phyloP scores from a whole-genome alignment of 495 filamentous ascomycete species.

The Penicillium cinerascens region DNA sequence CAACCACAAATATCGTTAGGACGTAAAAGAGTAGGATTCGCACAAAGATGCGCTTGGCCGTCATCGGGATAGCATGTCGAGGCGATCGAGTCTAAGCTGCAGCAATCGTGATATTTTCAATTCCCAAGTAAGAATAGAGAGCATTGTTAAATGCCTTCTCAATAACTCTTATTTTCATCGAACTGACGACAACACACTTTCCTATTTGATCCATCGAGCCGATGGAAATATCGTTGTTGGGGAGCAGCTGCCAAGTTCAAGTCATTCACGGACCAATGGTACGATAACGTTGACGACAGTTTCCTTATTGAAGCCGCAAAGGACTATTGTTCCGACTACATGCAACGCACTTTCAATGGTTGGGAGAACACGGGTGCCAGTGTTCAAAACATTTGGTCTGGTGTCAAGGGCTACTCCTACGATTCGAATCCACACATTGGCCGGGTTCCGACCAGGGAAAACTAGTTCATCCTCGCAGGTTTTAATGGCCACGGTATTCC shows the following conservation, averaged over 20 bases:
- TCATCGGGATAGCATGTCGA: conserved; percentile 37
- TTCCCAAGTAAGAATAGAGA: conserved; percentile 54
- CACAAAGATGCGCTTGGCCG: conserved; percentile 36
- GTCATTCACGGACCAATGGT: conserved; percentile 57
- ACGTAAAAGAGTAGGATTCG: conserved; percentile 43
- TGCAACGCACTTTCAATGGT: conserved; percentile 43
- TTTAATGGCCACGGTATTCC: conserved; percentile 58
- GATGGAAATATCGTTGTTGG: conserved; percentile 74
- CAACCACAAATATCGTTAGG: conserved; percentile 38
- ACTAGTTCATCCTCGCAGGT: conserved; percentile 47
- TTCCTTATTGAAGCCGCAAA: conserved; percentile 57
- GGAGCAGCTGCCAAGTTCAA: conserved; percentile 45
- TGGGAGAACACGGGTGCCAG: conserved; percentile 43
- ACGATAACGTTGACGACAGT: conserved; percentile 46
- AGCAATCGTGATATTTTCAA: conserved; percentile 49
- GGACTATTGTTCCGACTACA: conserved; percentile 51
- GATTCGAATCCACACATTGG: conserved; percentile 50
- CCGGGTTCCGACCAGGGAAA: conserved; percentile 36
- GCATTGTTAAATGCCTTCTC: conserved; percentile 52
- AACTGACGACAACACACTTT: conserved; percentile 23
- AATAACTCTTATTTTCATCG: conserved; percentile 34
- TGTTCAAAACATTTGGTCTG: conserved; percentile 47
- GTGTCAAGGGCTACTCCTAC: conserved; percentile 44
- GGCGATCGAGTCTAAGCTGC: conserved; percentile 42
- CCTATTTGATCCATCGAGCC: conserved; percentile 64